Base-by-base conservation (phyloP, 495 filamentous ascomycete genomes). In the Xylaria palmicola region DNA sequence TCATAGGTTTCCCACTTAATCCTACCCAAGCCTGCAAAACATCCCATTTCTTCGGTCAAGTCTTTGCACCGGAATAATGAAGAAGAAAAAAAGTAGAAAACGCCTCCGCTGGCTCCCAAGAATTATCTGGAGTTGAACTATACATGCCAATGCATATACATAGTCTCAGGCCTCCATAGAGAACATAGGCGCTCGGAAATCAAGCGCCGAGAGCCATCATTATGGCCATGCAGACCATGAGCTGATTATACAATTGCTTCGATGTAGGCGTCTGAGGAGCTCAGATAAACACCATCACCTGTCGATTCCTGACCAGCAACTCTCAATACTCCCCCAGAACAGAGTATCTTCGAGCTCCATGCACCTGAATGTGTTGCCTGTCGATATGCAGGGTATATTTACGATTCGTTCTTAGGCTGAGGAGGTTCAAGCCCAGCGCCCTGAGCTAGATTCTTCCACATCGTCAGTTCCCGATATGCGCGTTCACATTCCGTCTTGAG, bases 381-480 rank as follows among this genome's bases (percentile, higher is more conserved):
- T 59, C 32, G 34, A 32, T 40, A 40, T 17, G 29, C 8, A 8
- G 7, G n/a, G 20, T 19, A 13, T 13, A 12, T 15, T 45, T 13
- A 61, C 15, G 59, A 40, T 26, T 81, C 77, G 48, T 78, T 77
- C 59, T 80, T 81, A 60, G 77, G 60, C 53, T 67, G 64, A 20
- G 67, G 64, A 3, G 72, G 75, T 65, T 76, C 77, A 29, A 94
- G 79, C 39, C 90, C 91, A 2, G 90, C 90, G 56, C 84, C 86
- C 65, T 90, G 83, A 68, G 89, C 91, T 17, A 88, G 84, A 59
- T 88, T 86, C 76, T 96, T 91, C 90, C 91, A 98, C 60, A 87
- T 89, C 69, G 90, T 88, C 27, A 86, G 78, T 71, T 97, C 93
- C 36, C 85, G 77, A 78, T 87, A 90, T 19, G 87, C 85, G 20